Percentiles rank a stretch among this genome's conserved stretches.
Evolutionary conservation across 192 early-diverging fungal genomes (phyloP).

Genomic region (Coemansia sp.): DNA sequence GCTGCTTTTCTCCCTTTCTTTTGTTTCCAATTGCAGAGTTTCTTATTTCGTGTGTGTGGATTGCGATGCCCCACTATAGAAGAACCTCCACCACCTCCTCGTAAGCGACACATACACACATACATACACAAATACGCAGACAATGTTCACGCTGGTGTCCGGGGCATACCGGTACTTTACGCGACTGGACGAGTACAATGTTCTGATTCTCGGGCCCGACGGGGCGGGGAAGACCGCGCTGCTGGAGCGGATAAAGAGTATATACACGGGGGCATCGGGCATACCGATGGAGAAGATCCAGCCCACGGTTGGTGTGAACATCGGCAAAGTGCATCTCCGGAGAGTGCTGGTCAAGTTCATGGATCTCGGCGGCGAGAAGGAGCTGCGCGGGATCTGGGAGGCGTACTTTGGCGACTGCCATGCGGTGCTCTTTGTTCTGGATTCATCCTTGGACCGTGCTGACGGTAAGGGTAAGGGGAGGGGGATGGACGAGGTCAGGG

Average conservation of each 20-base stretch:
- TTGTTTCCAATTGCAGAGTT: neutral
- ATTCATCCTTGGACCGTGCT: slow-evolving; percentile 65
- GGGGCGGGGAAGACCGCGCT: slow-evolving; percentile 99
- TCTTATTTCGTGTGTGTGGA: neutral
- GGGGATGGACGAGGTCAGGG: slow-evolving; percentile 59
- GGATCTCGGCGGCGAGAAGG: slow-evolving; percentile 91
- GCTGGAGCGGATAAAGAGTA: slow-evolving; percentile 85
- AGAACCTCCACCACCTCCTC: neutral
- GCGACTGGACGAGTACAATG: slow-evolving; percentile 86
- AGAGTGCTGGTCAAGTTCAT: slow-evolving; percentile 72
- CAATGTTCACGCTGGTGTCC: slow-evolving; percentile 90
- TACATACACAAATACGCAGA: neutral
- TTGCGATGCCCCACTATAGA: neutral
- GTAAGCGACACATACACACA: neutral
- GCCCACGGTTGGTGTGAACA: slow-evolving; percentile 93
- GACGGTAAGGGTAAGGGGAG: slow-evolving; percentile 17
- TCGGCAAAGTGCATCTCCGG: slow-evolving; percentile 53
- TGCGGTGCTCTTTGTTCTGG: slow-evolving; percentile 91
- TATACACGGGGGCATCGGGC: slow-evolving; percentile 69
- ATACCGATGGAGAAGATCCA: slow-evolving; percentile 86
- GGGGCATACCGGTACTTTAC: slow-evolving; percentile 90
- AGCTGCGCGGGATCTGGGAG: slow-evolving; percentile 88
- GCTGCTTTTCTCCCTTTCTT: neutral
- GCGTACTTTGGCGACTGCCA: slow-evolving; percentile 94
- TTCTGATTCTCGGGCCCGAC: slow-evolving; percentile 96